Base-by-base conservation (phyloP, 2,329 filamentous ascomycete genomes). In the Clarireedia sp. region DNA sequence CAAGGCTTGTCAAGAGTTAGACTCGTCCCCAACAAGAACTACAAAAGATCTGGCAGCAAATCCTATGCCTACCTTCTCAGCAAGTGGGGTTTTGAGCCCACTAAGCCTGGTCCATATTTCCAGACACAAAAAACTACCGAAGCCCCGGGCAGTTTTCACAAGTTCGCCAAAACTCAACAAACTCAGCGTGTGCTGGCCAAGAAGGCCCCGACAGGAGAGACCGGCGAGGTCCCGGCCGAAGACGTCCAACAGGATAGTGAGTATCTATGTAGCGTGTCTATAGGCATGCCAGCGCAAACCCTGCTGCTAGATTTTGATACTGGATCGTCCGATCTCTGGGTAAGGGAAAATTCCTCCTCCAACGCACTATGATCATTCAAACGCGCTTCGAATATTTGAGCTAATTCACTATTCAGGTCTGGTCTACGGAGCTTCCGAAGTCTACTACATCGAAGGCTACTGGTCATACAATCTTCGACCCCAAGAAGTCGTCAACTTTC, bases 261-360 rank as follows among this genome's bases (percentile, higher is more conserved):
- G 70, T 87, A 88, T 66, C 76, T 88, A 21, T 83, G 79, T 48
- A 75, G 79, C 29, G 79, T 89, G 24, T 66, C 71, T 14, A 83
- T 89, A 58, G 86, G 86, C 26, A 84, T 79, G 1, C 85, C 85
- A 16, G 69, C 75, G 1, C 85, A 89, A 71, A 81, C 71, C 46
- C 61, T 84, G 44, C 77, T 75, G 60, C 68, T 88, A 14, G 79
- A 87, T 64, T 87, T 89, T 59, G 86, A 89, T 67, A 87, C 85
- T 40, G 85, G 85, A 19, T 86, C 82, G 10, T 77, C 83, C 19
- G 86, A 89, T 72, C 74, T 86, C 21, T 89, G 83, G 85, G 79
- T 82, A 71, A 62, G 74, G 59, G 50, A 5, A 41, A 17, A 21
- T 43, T n/a, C 26, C 26, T 29, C 21, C 4, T 12, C 9, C 9